phyloP scores from a whole-genome alignment of 2,329 filamentous ascomycete species.

The Cordyceps cateniannulata region DNA sequence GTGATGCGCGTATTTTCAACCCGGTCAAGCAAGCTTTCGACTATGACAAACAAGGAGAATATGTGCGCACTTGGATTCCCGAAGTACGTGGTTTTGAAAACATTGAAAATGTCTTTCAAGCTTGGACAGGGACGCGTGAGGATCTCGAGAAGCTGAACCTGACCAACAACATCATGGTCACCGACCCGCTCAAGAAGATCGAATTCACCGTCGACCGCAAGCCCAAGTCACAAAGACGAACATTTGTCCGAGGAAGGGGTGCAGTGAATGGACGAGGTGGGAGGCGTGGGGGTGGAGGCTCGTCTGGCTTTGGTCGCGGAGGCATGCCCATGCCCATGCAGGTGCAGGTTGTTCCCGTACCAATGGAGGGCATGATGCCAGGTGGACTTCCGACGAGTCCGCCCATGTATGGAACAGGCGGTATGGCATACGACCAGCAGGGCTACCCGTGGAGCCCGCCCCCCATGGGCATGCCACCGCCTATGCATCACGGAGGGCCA shows the following conservation, averaged over 20 bases:
- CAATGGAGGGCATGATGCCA: background rate
- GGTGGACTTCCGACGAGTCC: background rate
- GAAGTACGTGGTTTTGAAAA: conserved; percentile 53
- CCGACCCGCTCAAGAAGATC: conserved; percentile 59
- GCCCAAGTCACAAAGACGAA: conserved; percentile 24
- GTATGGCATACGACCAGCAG: conserved; percentile 5
- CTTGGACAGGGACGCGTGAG: conserved; percentile 55
- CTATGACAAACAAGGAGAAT: conserved; percentile 64
- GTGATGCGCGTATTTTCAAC: conserved; percentile 69
- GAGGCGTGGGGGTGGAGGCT: conserved; percentile 15
- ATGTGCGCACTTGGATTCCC: conserved; percentile 66
- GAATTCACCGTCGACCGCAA: conserved; percentile 54
- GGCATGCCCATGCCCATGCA: conserved; percentile 1
- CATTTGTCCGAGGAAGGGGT: conserved; percentile 21
- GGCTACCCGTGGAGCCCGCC: conserved; percentile 1
- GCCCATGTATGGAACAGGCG: conserved; percentile 1
- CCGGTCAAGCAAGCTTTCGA: conserved; percentile 75
- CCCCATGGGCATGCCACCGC: conserved; percentile 1
- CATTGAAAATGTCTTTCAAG: conserved; percentile 59
- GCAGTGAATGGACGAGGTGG: conserved; percentile 9
- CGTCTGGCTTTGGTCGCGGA: conserved; percentile 10
- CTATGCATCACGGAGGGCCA: background rate
- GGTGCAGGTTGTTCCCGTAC: background rate
- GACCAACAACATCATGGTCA: conserved; percentile 55
- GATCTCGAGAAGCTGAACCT: conserved; percentile 53